A percentile compares a stretch with the other conserved stretches of the same genome.
These are phyloP conservation scores for Kernera saxatilis DNA, from an alignment of 345 rosid genomes.

Conservation along the genomic window DNA sequence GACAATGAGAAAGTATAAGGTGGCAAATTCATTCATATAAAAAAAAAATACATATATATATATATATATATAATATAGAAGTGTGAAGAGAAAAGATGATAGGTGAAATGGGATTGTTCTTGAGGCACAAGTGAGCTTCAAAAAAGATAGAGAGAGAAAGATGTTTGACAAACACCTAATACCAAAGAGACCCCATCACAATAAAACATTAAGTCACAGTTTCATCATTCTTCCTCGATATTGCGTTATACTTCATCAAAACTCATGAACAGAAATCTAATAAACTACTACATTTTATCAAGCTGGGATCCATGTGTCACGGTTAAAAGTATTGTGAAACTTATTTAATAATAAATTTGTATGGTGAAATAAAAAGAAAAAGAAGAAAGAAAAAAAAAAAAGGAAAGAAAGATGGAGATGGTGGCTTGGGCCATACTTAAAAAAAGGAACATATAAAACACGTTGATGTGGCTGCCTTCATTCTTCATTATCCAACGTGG, in stretches of 20 bases:
- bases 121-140: slow-evolving; percentile 29
- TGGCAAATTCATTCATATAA: background rate
- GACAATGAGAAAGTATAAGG: background rate
- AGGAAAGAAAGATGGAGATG: slow-evolving; percentile 19
- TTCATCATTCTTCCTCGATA: slow-evolving; percentile 28
- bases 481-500: slow-evolving; percentile 22
- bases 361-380: background rate
- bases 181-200: slow-evolving; percentile 46
- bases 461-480: slow-evolving; percentile 29
- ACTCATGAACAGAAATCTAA: slow-evolving; percentile 9
- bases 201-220: slow-evolving; percentile 29
- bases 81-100: slow-evolving; percentile 49
- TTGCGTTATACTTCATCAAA: slow-evolving; percentile 29
- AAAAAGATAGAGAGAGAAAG: slow-evolving; percentile 21
- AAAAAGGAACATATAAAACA: slow-evolving; percentile 29
- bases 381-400: background rate
- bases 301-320: slow-evolving; percentile 24
- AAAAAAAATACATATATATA: no score
- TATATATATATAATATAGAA: slow-evolving; percentile 20
- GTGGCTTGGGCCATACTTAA: slow-evolving; percentile 36
- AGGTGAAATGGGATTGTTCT: slow-evolving; percentile 63
- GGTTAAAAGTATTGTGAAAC: slow-evolving; percentile 18
- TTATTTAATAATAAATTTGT: slow-evolving; percentile 1
- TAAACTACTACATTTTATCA: slow-evolving; percentile 14
- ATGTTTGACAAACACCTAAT: slow-evolving; percentile 51